Conservation (phyloP, 805 yeast genomes). For the Lipomyces sp. region DNA sequence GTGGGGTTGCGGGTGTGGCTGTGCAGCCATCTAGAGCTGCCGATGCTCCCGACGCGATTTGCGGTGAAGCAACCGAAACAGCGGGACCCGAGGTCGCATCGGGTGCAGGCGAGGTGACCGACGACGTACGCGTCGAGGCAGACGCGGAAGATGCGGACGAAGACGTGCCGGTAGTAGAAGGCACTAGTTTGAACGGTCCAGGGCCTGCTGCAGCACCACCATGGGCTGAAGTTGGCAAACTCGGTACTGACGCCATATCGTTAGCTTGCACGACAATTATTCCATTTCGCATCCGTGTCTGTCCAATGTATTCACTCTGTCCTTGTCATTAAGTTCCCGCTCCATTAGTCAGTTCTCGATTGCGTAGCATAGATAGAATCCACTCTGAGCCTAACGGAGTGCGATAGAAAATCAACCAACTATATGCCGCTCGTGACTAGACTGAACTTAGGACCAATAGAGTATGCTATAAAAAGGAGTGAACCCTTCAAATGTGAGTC, state of each 20-base stretch:
- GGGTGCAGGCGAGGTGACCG: constrained; percentile 1
- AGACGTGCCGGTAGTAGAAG: constrained; percentile 13
- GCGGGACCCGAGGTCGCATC: not conserved
- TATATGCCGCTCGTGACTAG: not conserved
- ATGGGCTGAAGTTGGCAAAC: constrained; percentile 8
- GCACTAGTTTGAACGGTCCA: constrained; percentile 3
- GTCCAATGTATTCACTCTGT: not conserved
- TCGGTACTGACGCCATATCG: not conserved
- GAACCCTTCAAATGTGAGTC: too few relatives aligned
- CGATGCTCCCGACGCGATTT: not conserved
- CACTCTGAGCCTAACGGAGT: not conserved
- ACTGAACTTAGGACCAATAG: not conserved
- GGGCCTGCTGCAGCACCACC: constrained; percentile 16
- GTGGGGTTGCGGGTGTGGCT: not conserved
- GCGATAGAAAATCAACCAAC: not conserved
- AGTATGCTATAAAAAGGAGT: too few relatives aligned
- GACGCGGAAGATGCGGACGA: constrained; percentile 5
- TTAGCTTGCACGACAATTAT: not conserved
- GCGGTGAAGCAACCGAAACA: not conserved
- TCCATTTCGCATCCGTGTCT: not conserved
- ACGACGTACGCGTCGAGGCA: not conserved
- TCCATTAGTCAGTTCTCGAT: not conserved
- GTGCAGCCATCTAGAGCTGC: not conserved
- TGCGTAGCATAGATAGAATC: not conserved
- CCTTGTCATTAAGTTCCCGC: not conserved